Evolutionary conservation across 1,139 yeast genomes (phyloP), one percentile per base, ranked within the genome.

Genomic region (Pichia cactophila): DNA sequence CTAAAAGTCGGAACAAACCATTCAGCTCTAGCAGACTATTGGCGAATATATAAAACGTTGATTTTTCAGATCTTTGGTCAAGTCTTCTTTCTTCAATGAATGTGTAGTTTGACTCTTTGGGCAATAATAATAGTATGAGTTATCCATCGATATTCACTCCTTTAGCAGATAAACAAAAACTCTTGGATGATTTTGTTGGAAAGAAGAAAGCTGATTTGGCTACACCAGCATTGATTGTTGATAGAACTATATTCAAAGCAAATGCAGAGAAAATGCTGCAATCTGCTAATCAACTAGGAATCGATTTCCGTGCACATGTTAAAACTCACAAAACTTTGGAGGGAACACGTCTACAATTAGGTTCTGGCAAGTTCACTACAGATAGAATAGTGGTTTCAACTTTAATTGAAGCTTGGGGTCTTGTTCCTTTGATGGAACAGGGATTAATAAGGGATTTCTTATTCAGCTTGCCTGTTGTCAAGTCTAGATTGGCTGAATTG

Each of bases 381-480:
- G 69, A 77, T 14, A 71, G 70, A 50, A 73, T 84, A 23, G 80
- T 86, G n/a, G 87, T 84, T 0, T 83, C 90, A 1, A 86, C 94
- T 1, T 60, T 83, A 45, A 70, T 70, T 52, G 95, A 86, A 65
- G 86, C 86, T 0, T 76, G 83, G 75, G 17, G 45, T 43, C 26
- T 51, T 29, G 20, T 51, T n/a, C 50, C 50, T 9, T 33, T 54
- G 26, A 50, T 54, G 31, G 48, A 54, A 11, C 71, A 74, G 7
- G 58, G 82, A 47, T 38, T 52, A 20, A 71, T 86, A 43, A 69
- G 64, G 6, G 92, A 85, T 61, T 70, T 84, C n/a, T 70, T 80
- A 44, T 85, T 75, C 62, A 82, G 90, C 40, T 69, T 86, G 48
- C 95, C 95, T 2, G 80, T 81, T 2, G 74, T 76, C 44, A 72